These are phyloP conservation scores for Fusarium proliferatum DNA, from an alignment of 2,329 filamentous ascomycete genomes.

Conservation along the genomic window DNA sequence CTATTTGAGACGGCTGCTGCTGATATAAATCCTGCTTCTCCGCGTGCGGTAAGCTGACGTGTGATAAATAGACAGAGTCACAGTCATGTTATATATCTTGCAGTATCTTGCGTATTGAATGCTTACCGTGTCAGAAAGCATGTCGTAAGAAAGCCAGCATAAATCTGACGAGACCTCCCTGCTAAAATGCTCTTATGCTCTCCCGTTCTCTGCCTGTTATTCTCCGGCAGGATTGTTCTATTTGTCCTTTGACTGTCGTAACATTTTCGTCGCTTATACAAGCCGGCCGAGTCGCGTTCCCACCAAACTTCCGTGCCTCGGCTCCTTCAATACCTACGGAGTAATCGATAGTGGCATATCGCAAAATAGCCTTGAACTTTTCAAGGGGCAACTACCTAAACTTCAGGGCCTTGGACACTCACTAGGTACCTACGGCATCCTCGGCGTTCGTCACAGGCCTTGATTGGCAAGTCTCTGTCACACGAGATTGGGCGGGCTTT, in stretches of 20 bases:
- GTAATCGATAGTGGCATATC: constrained; percentile 23
- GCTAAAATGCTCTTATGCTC: too few species aligned
- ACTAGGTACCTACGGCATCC: neutral
- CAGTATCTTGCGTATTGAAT: neutral
- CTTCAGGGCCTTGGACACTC: neutral
- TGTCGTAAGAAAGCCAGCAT: neutral
- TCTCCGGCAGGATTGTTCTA: neutral
- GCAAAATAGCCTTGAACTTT: constrained; percentile 1
- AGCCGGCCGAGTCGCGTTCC: constrained; percentile 14
- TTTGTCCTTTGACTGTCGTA: neutral
- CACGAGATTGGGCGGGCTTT: neutral
- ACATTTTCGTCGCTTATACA: constrained; percentile 12
- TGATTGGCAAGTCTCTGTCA: neutral
- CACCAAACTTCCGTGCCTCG: constrained; percentile 37
- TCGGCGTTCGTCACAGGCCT: neutral
- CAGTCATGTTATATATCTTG: neutral
- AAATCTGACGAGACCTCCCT: neutral
- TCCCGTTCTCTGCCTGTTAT: neutral
- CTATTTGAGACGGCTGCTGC: neutral
- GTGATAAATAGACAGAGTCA: neutral
- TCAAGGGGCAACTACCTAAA: neutral
- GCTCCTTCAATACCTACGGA: constrained; percentile 8
- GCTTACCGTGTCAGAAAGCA: neutral
- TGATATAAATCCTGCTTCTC: too few species aligned
- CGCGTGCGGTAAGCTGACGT: neutral